Evolutionary conservation across 352 stramenopile species (phyloP).

Genomic region (Pythium brachiatum): DNA sequence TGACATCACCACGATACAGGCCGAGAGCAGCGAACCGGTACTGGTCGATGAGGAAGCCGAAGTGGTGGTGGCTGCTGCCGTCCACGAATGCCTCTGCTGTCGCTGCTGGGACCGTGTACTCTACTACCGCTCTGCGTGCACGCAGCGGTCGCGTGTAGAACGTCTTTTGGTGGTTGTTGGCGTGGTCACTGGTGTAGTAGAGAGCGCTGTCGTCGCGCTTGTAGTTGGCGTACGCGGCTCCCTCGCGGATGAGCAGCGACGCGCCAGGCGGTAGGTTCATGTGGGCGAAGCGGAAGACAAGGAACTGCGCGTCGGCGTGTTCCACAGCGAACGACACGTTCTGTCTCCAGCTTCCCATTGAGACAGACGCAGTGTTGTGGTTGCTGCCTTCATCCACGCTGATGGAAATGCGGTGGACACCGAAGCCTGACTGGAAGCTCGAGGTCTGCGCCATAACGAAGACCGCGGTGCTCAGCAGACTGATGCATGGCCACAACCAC

Average conservation of each 20-base stretch:
- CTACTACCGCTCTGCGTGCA: conserved; percentile 5
- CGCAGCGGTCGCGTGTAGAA: conserved; percentile 29
- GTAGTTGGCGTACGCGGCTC: not conserved
- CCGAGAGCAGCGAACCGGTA: conserved; percentile 26
- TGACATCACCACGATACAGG: not conserved
- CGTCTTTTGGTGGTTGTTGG: not conserved
- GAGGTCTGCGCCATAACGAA: not conserved
- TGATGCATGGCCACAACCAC: not conserved
- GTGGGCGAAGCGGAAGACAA: conserved; percentile 33
- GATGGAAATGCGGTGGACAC: conserved; percentile 5
- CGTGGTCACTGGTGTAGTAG: not conserved
- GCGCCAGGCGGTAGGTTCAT: conserved; percentile 26
- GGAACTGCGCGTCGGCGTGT: conserved; percentile 29
- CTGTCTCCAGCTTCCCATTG: not conserved
- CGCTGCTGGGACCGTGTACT: conserved; percentile 17
- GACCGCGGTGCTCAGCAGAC: not conserved
- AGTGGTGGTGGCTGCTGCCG: conserved; percentile 16
- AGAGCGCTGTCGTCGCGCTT: not conserved
- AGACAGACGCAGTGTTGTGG: not conserved
- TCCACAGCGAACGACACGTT: conserved; percentile 27
- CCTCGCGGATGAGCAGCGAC: conserved; percentile 23
- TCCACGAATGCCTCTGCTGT: not conserved
- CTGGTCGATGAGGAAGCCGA: conserved; percentile 41
- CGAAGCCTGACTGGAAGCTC: conserved; percentile 7
- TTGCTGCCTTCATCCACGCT: conserved; percentile 2